A percentile compares a stretch with the other conserved stretches of the same genome.
These are phyloP conservation scores for Podila verticillata DNA, from an alignment of 192 early-diverging fungal species.

Conservation along the genomic window DNA sequence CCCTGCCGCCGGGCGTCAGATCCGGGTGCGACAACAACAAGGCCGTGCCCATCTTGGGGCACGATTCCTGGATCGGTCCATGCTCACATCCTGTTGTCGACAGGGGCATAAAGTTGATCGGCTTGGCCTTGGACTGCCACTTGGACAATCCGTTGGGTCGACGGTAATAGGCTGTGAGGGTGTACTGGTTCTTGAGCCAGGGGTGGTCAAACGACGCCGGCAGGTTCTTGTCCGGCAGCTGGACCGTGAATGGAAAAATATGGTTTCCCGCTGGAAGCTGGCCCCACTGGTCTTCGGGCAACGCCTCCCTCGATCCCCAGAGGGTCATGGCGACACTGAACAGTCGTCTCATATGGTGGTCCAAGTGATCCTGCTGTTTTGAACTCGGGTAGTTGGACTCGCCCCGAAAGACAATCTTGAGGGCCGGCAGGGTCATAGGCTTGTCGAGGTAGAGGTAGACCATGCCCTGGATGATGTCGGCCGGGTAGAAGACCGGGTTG, in stretches of 20 bases:
- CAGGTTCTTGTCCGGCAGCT: conserved; percentile 48
- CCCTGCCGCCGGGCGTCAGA: conserved; percentile 38
- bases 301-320: conserved; percentile 38
- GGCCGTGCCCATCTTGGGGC: conserved; percentile 49
- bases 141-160: conserved; percentile 51
- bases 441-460: conserved; percentile 51
- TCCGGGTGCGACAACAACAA: conserved; percentile 38
- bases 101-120: conserved; percentile 47
- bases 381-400: conserved; percentile 49
- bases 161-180: conserved; percentile 41
- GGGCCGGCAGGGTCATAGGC: conserved; percentile 44
- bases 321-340: conserved; percentile 52
- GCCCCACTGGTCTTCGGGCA: conserved; percentile 49
- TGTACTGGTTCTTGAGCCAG: conserved; percentile 54
- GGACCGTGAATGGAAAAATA: conserved; percentile 51
- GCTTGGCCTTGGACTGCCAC: conserved; percentile 51
- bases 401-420: conserved; percentile 52
- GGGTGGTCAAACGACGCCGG: conserved; percentile 52
- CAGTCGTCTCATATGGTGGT: conserved; percentile 43
- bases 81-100: conserved; percentile 45
- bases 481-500: conserved; percentile 40
- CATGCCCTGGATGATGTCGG: conserved; percentile 48
- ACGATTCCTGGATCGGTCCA: conserved; percentile 47
- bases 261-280: conserved; percentile 41
- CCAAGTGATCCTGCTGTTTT: conserved; percentile 47